phyloP scores from a whole-genome alignment of 1,284 basidiomycete genomes.

The Trichosporon sp. region DNA sequence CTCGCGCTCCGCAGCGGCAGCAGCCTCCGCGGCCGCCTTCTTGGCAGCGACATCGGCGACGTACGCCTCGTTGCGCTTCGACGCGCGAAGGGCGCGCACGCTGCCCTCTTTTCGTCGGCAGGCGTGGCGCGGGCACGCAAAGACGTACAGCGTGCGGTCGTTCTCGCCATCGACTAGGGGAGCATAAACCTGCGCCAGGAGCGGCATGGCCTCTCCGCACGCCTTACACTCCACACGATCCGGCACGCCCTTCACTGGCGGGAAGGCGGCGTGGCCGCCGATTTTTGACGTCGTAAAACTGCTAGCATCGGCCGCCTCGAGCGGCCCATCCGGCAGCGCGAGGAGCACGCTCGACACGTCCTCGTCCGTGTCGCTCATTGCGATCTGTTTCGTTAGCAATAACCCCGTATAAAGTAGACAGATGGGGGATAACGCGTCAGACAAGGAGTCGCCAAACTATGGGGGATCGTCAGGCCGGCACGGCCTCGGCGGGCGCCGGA shows the following conservation, averaged over 20 bases:
- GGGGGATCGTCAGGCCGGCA: constrained; percentile 33
- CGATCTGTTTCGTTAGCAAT: constrained; percentile 10
- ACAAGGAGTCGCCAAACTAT: constrained; percentile 48
- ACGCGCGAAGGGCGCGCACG: constrained; percentile 45
- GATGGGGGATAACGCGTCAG: constrained; percentile 26
- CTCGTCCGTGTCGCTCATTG: constrained; percentile 8
- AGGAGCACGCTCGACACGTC: constrained; percentile 38
- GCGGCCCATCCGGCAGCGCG: constrained; percentile 45
- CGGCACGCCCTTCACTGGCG: constrained; percentile 22
- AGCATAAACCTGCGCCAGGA: constrained; percentile 47
- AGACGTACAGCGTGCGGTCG: constrained; percentile 47
- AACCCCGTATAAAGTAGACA: not conserved
- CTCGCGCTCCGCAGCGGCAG: constrained; percentile 31
- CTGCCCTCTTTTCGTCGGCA: constrained; percentile 45
- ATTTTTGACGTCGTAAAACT: constrained; percentile 36
- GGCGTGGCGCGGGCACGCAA: constrained; percentile 35
- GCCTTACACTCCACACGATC: constrained; percentile 31
- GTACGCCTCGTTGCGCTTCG: constrained; percentile 45
- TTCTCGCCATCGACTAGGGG: constrained; percentile 48
- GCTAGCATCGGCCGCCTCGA: constrained; percentile 27
- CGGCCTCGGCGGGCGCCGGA: not conserved
- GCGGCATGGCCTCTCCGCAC: constrained; percentile 40
- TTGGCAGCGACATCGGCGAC: constrained; percentile 42
- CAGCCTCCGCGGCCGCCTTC: constrained; percentile 32
- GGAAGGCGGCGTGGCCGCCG: constrained; percentile 47